Percentiles rank a stretch among this genome's conserved stretches.
Evolutionary conservation across 2,329 filamentous ascomycete species (phyloP).

Genomic region (Helminthosporium solani): DNA sequence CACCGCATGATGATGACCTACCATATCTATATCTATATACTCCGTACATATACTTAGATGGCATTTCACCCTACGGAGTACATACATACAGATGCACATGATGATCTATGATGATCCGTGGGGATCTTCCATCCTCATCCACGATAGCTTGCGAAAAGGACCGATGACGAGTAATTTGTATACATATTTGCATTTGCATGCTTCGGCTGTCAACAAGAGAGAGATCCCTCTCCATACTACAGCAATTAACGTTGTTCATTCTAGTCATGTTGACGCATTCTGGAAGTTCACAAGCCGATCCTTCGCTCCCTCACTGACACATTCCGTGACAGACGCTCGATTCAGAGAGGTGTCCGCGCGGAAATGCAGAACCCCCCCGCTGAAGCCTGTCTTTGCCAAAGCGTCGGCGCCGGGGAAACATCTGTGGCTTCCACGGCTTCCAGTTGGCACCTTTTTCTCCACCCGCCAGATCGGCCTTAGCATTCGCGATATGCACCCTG

Average conservation of each 20-base stretch:
- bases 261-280: conserved; percentile 21
- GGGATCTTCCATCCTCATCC: neutral
- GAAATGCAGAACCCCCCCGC: conserved; percentile 26
- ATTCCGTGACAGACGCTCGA: conserved; percentile 26
- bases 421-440: conserved; percentile 41
- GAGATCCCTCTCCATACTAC: neutral
- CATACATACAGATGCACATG: too few species aligned
- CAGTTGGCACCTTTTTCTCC: conserved; percentile 13
- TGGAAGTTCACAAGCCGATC: conserved; percentile 32
- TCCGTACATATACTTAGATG: too few species aligned
- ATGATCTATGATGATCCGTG: too few species aligned
- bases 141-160: neutral
- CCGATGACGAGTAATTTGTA: conserved; percentile 2
- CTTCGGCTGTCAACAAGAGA: neutral
- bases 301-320: conserved; percentile 26
- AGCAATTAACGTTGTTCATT: conserved; percentile 9
- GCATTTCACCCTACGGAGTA: too few species aligned
- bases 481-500: conserved; percentile 38
- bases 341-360: conserved; percentile 31
- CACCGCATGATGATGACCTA: conserved; percentile 4
- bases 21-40: too few species aligned
- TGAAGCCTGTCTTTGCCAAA: conserved; percentile 29
- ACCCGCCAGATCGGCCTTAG: conserved; percentile 39
- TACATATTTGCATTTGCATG: conserved; percentile 3
- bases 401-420: conserved; percentile 41